Conservation (phyloP, 768 basidiomycete genomes). For the Suillus hirtellus region DNA sequence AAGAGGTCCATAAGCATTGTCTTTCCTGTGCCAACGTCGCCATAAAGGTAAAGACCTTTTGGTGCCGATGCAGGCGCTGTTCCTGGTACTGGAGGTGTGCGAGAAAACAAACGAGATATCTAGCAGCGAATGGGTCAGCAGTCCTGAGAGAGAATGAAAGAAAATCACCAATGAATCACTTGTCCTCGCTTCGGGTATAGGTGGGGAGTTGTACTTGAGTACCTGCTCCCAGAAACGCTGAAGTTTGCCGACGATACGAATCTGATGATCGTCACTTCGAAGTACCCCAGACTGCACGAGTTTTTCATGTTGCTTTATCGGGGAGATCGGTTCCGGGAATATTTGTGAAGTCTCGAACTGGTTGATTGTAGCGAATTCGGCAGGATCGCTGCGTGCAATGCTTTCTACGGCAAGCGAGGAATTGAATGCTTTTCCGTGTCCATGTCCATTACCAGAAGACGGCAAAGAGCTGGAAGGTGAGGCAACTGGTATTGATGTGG, state of each 20-base stretch:
- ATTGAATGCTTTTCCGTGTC: constrained; percentile 5
- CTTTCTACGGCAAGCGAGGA: constrained; percentile 5
- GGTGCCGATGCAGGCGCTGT: constrained; percentile 57
- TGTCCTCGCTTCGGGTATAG: constrained; percentile 44
- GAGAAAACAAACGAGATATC: constrained; percentile 32
- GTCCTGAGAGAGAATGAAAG: constrained; percentile 31
- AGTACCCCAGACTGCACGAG: constrained; percentile 56
- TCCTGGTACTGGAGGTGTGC: constrained; percentile 20
- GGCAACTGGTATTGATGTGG: constrained; percentile 3
- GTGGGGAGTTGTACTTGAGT: constrained; percentile 67
- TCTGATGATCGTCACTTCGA: constrained; percentile 80
- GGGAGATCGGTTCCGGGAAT: constrained; percentile 14
- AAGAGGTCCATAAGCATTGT: constrained; percentile 99
- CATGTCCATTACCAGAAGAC: constrained; percentile 2
- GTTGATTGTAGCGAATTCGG: background rate
- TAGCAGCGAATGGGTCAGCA: constrained; percentile 16
- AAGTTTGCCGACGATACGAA: constrained; percentile 77
- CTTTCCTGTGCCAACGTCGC: constrained; percentile 97
- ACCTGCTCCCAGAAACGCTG: constrained; percentile 79
- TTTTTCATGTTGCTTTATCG: constrained; percentile 43
- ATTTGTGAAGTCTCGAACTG: background rate
- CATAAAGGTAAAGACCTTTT: constrained; percentile 92
- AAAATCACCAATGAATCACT: constrained; percentile 34
- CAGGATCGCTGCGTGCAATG: background rate
- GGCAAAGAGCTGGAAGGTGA: constrained; percentile 4